These are phyloP conservation scores for Neltuma alba DNA, from an alignment of 306 rosid species.

Conservation along the genomic window DNA sequence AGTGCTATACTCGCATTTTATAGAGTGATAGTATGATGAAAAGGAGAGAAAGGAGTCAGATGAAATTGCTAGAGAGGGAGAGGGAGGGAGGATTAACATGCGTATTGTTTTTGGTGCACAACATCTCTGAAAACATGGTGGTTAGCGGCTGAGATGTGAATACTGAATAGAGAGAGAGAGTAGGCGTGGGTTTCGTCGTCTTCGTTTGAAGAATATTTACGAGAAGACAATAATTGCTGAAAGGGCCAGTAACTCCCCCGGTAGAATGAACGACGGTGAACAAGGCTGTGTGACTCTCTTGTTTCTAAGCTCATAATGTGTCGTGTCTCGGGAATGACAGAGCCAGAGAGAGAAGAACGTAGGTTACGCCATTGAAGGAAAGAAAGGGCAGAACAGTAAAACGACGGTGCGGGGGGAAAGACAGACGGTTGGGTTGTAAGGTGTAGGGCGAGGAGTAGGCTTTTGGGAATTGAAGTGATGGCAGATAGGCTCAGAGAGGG, in stretches of 20 bases:
- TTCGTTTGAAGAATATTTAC: constrained; percentile 32
- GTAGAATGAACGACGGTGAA: constrained; percentile 39
- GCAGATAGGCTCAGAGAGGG: constrained; percentile 51
- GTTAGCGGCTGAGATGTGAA: constrained; percentile 54
- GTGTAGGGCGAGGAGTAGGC: constrained; percentile 77
- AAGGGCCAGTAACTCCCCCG: constrained; percentile 12
- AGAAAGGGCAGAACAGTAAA: constrained; percentile 49
- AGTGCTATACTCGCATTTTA: constrained; percentile 38
- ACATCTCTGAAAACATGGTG: constrained; percentile 94
- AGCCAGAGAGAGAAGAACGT: constrained; percentile 28
- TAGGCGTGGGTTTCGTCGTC: constrained; percentile 43
- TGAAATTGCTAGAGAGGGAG: constrained; percentile 38
- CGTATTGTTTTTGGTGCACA: constrained; percentile 89
- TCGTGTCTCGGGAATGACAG: constrained; percentile 82
- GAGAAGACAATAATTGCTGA: constrained; percentile 44
- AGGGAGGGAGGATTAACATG: constrained; percentile 61
- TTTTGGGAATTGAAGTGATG: constrained; percentile 84
- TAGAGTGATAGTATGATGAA: constrained; percentile 32
- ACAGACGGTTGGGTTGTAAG: constrained; percentile 78
- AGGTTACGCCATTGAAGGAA: constrained; percentile 47
- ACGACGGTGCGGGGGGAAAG: constrained; percentile 37
- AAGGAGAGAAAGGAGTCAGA: constrained; percentile 43
- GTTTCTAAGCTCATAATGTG: constrained; percentile 30
- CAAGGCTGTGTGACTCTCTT: not conserved
- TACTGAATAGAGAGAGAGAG: constrained; percentile 21